Conservation (phyloP, 116 monocot genomes). For the Posidonia oceanica region DNA sequence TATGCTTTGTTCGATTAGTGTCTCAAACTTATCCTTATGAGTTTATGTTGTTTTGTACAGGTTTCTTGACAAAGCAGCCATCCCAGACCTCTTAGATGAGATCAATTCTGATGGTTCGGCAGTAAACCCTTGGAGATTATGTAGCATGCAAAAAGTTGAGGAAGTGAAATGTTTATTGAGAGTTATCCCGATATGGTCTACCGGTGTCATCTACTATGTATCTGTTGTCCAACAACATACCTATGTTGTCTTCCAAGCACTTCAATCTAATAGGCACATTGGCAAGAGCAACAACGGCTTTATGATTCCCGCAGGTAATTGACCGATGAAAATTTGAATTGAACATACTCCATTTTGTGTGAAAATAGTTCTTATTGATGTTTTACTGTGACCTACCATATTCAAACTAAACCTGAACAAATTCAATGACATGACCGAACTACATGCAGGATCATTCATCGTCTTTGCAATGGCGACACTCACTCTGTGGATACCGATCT, state of each 20-base stretch:
- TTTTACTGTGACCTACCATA: too few relatives aligned
- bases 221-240: constrained; percentile 20
- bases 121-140: constrained; percentile 33
- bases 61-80: constrained; percentile 31
- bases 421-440: too few relatives aligned
- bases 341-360: too few relatives aligned
- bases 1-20: too few relatives aligned
- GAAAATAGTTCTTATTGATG: too few relatives aligned
- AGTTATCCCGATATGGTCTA: constrained; percentile 39
- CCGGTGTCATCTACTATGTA: constrained; percentile 26
- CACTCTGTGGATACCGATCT: constrained; percentile 48
- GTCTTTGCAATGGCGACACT: constrained; percentile 40
- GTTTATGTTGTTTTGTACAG: background rate
- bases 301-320: constrained; percentile 19
- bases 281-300: constrained; percentile 5
- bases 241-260: constrained; percentile 18
- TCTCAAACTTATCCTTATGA: background rate
- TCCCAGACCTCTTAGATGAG: background rate
- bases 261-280: constrained; percentile 11
- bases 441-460: constrained; percentile 9
- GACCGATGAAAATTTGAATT: too few relatives aligned
- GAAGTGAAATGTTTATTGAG: constrained; percentile 55
- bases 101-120: background rate
- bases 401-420: too few relatives aligned
- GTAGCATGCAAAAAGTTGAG: constrained; percentile 42